Evolutionary conservation across 148 eudicot species (phyloP).

Genomic region (Rhododendron williamsianum): DNA sequence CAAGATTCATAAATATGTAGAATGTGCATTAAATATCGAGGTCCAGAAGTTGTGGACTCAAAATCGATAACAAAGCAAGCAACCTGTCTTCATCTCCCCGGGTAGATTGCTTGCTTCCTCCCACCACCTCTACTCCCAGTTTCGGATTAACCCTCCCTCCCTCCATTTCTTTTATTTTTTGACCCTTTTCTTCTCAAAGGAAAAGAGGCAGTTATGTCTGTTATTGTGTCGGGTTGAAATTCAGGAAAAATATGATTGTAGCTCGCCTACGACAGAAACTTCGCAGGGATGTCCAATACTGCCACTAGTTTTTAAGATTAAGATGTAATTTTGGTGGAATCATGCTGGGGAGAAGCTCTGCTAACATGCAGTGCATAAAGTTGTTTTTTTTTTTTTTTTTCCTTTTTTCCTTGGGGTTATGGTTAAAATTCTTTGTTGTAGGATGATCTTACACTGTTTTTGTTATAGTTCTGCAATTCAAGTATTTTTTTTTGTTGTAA

Average conservation of each 20-base stretch:
- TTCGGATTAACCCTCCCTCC: slow-evolving; percentile 8
- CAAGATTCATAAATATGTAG: slow-evolving; percentile 9
- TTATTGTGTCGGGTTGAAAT: slow-evolving; percentile 27
- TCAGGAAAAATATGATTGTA: slow-evolving; percentile 30
- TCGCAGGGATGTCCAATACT: slow-evolving; percentile 15
- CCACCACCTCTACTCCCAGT: slow-evolving; percentile 2
- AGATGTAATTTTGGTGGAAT: slow-evolving; percentile 26
- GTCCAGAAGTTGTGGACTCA: slow-evolving; percentile 7
- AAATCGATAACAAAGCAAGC: slow-evolving; percentile 10
- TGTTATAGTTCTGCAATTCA: slow-evolving; percentile 9
- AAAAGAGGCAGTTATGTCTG: slow-evolving; percentile 13
- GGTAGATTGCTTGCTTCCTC: slow-evolving; percentile 1
- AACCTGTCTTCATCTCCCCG: slow-evolving; percentile 9
- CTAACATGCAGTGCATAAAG: slow-evolving; percentile 23
- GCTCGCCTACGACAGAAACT: slow-evolving; percentile 33
- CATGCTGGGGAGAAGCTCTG: slow-evolving; percentile 25
- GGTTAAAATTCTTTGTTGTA: slow-evolving; percentile 7
- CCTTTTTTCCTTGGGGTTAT: slow-evolving; percentile 6
- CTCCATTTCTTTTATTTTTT: slow-evolving; percentile 26
- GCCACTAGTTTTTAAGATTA: slow-evolving; percentile 23
- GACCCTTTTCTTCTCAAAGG: slow-evolving; percentile 17
- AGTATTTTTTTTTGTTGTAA: slow-evolving; percentile 4
- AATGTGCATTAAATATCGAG: slow-evolving; percentile 5
- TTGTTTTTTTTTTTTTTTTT: slow-evolving; percentile 9
- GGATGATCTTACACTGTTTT: slow-evolving; percentile 13